Evolutionary conservation across 1,284 basidiomycete genomes (phyloP).

Genomic region (Rhodotorula sp.): DNA sequence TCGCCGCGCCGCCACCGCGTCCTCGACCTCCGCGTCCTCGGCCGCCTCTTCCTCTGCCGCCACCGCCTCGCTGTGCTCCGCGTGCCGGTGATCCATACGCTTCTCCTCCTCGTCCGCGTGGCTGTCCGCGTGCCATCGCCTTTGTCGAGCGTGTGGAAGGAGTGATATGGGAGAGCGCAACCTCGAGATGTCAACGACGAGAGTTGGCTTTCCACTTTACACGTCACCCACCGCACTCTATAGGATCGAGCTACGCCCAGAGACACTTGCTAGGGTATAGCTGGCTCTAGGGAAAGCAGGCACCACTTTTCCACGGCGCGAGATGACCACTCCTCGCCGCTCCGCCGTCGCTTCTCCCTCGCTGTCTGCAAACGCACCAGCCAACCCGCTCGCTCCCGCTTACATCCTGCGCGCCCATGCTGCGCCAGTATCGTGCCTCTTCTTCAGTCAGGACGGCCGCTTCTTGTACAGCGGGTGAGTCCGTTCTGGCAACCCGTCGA

Average conservation of each 20-base stretch:
- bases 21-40: conserved; percentile 17
- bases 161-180: neutral
- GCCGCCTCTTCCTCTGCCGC: conserved; percentile 11
- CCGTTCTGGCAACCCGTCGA: neutral
- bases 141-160: neutral
- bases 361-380: neutral
- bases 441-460: conserved; percentile 15
- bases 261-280: neutral
- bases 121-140: conserved; percentile 9
- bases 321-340: neutral
- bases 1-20: conserved; percentile 6
- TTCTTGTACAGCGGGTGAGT: conserved; percentile 33
- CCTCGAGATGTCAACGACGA: conserved; percentile 1
- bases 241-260: too few relatives aligned
- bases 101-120: conserved; percentile 1
- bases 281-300: neutral
- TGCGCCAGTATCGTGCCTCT: conserved; percentile 30
- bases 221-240: too few relatives aligned
- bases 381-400: conserved; percentile 10
- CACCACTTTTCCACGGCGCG: too few relatives aligned
- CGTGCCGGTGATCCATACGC: neutral
- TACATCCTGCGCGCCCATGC: conserved; percentile 41
- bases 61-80: neutral
- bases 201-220: neutral
- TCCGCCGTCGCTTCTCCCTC: neutral